Percentiles rank a stretch among this genome's conserved stretches.
These are phyloP conservation scores for Penicillium longicatenatum DNA, from an alignment of 495 filamentous ascomycete genomes.

Conservation along the genomic window DNA sequence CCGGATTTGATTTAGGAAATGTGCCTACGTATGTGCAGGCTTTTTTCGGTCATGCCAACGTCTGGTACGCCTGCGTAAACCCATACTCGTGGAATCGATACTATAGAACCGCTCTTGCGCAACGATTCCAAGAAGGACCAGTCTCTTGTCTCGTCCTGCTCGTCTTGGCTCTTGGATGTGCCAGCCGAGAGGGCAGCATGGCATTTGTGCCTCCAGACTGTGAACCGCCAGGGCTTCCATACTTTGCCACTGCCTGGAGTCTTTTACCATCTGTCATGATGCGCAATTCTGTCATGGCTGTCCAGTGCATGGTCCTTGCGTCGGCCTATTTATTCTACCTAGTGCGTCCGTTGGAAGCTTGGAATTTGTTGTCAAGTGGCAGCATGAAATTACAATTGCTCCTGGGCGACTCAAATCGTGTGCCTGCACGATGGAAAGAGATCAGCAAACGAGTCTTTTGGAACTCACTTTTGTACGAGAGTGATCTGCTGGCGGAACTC, in stretches of 20 bases:
- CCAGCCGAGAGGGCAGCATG: constrained; percentile 70
- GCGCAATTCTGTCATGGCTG: constrained; percentile 70
- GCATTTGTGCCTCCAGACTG: constrained; percentile 67
- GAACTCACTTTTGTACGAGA: constrained; percentile 81
- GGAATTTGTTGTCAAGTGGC: constrained; percentile 75
- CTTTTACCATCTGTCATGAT: constrained; percentile 78
- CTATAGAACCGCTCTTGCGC: constrained; percentile 64
- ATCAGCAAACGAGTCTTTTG: constrained; percentile 77
- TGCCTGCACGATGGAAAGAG: constrained; percentile 69
- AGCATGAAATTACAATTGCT: constrained; percentile 81
- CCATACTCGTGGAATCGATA: constrained; percentile 79
- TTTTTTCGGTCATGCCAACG: constrained; percentile 77
- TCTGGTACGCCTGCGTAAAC: constrained; percentile 86
- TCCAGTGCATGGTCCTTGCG: constrained; percentile 77
- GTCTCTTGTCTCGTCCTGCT: constrained; percentile 65
- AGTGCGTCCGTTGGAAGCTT: constrained; percentile 77
- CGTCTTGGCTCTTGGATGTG: constrained; percentile 74
- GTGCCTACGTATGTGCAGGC: constrained; percentile 72
- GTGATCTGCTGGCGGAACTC: constrained; percentile 76
- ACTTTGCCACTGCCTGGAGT: constrained; percentile 78
- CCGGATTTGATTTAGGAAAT: constrained; percentile 73
- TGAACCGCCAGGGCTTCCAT: constrained; percentile 75
- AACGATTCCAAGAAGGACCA: neutral
- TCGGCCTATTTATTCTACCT: constrained; percentile 82
- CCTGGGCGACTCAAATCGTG: constrained; percentile 66